phyloP scores from a whole-genome alignment of 768 basidiomycete species.

The Tylopilus subfusipes region DNA sequence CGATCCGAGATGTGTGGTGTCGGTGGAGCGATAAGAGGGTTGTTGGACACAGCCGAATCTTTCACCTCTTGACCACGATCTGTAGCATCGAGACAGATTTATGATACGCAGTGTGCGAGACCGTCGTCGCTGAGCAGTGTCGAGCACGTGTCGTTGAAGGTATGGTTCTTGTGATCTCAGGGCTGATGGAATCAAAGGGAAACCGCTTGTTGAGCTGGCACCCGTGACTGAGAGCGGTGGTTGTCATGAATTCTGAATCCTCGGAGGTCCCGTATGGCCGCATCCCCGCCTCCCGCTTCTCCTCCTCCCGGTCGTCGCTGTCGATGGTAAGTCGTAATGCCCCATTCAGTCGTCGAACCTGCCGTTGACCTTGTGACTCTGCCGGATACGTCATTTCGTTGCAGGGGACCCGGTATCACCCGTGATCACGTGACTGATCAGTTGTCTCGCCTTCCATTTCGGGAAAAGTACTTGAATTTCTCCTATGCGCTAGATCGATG shows the following conservation, averaged over 20 bases:
- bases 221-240: no score
- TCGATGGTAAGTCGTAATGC: conserved; percentile 1
- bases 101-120: conserved; percentile 2
- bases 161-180: no score
- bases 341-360: conserved; percentile 7
- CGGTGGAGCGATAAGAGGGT: conserved; percentile 21
- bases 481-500: conserved; percentile 18
- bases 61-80: conserved; percentile 19
- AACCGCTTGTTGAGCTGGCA: no score
- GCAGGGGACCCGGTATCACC: conserved; percentile 11
- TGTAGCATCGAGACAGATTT: conserved; percentile 3
- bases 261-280: no score
- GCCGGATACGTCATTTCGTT: conserved; percentile 9
- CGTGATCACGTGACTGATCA: conserved; percentile 27
- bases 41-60: neutral
- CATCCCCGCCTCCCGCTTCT: no score
- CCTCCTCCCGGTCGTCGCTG: no score
- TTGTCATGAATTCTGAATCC: no score
- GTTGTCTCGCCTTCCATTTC: conserved; percentile 19
- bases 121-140: conserved; percentile 6
- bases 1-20: conserved; percentile 22
- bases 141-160: neutral
- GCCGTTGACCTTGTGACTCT: conserved; percentile 13
- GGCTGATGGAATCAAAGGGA: no score
- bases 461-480: conserved; percentile 22